Conservation (phyloP, 768 basidiomycete genomes). For the Serendipita vermifera region DNA sequence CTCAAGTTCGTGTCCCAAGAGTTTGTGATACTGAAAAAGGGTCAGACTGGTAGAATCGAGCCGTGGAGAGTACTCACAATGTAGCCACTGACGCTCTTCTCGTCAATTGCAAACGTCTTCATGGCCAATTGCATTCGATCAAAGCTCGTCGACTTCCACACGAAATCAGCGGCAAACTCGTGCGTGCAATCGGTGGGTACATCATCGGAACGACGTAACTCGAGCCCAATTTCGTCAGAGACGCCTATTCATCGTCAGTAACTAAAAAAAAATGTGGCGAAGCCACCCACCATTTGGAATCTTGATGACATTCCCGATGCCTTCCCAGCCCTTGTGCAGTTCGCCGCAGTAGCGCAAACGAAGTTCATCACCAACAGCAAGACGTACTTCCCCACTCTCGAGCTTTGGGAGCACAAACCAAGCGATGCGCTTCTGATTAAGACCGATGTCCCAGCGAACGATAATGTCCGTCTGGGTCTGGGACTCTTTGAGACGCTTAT, state of each 20-base stretch:
- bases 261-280: neutral
- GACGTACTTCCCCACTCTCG: slow-evolving; percentile 92
- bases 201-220: slow-evolving; percentile 78
- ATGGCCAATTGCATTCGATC: slow-evolving; percentile 99
- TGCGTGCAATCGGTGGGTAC: slow-evolving; percentile 90
- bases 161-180: slow-evolving; percentile 95
- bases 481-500: slow-evolving; percentile 93
- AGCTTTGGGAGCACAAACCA: slow-evolving; percentile 96
- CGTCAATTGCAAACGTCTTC: slow-evolving; percentile 99
- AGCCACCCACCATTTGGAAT: slow-evolving; percentile 82
- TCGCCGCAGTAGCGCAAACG: slow-evolving; percentile 81
- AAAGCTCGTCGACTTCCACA: slow-evolving; percentile 99
- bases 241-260: slow-evolving; percentile 49
- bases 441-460: slow-evolving; percentile 92
- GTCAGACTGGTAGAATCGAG: neutral
- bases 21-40: slow-evolving; percentile 85
- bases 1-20: slow-evolving; percentile 94
- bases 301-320: slow-evolving; percentile 96
- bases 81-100: slow-evolving; percentile 97
- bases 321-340: slow-evolving; percentile 89
- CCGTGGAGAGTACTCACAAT: slow-evolving; percentile 47
- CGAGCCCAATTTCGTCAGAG: slow-evolving; percentile 94
- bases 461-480: slow-evolving; percentile 97
- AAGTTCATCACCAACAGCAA: slow-evolving; percentile 94
- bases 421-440: slow-evolving; percentile 98